Conservation (phyloP, 2,329 filamentous ascomycete species). For the Botrytis porri region DNA sequence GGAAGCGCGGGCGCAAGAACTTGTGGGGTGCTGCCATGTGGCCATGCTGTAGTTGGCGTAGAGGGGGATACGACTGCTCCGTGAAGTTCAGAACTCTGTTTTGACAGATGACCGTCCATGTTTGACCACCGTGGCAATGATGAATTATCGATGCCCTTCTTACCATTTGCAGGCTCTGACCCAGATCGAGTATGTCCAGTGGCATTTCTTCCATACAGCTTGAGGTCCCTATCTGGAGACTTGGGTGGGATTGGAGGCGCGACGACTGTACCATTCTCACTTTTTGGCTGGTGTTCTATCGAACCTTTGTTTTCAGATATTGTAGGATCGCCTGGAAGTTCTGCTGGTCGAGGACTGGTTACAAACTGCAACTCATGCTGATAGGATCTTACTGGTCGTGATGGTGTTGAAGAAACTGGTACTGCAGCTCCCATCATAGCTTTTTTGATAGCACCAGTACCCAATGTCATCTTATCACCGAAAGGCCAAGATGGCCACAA, state of each 20-base stretch:
- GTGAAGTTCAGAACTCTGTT: background rate
- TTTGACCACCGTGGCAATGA: background rate
- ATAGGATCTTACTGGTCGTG: background rate
- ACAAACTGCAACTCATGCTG: background rate
- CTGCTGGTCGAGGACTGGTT: background rate
- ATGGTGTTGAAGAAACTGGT: background rate
- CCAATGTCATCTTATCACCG: background rate
- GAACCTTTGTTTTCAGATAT: background rate
- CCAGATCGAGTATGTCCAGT: background rate
- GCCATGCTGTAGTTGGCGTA: background rate
- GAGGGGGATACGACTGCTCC: background rate
- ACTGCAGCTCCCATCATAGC: background rate
- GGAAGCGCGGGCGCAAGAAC: background rate
- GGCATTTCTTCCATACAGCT: background rate
- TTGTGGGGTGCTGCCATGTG: background rate
- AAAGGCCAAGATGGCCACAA: slow-evolving; percentile 11
- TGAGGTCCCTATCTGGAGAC: background rate
- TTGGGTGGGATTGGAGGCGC: background rate
- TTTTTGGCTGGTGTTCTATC: no score
- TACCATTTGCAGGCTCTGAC: background rate
- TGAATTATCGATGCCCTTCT: background rate
- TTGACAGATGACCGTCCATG: background rate
- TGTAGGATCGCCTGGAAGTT: background rate
- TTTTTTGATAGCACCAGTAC: background rate
- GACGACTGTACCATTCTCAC: background rate